phyloP scores from a whole-genome alignment of 1,284 basidiomycete genomes.

The Apiotrichum domesticum region DNA sequence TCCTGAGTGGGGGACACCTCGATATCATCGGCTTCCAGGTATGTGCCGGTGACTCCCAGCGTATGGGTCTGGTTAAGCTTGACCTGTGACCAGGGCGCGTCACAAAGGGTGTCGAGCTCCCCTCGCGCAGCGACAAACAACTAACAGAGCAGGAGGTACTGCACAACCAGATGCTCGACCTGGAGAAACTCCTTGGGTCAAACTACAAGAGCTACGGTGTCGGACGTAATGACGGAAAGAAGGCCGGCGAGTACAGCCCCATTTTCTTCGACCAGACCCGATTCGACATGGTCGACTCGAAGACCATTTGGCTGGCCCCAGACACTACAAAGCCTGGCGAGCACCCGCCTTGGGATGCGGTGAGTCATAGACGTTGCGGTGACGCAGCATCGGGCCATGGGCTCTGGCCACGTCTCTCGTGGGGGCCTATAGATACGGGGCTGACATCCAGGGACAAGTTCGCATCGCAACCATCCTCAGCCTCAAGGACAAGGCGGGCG shows the following conservation, averaged over 20 bases:
- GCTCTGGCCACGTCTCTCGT: background rate
- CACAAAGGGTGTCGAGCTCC: too few species aligned
- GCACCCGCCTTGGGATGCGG: slow-evolving; percentile 44
- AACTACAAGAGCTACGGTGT: slow-evolving; percentile 58
- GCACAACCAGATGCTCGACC: slow-evolving; percentile 57
- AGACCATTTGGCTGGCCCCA: slow-evolving; percentile 39
- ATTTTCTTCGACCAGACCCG: slow-evolving; percentile 56
- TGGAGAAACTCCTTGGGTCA: slow-evolving; percentile 54
- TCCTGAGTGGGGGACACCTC: slow-evolving; percentile 25
- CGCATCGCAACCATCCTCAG: slow-evolving; percentile 42
- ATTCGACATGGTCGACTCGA: slow-evolving; percentile 20
- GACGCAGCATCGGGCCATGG: background rate
- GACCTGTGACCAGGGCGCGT: too few species aligned
- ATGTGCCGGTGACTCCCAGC: too few species aligned
- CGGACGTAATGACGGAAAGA: slow-evolving; percentile 57
- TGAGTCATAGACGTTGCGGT: slow-evolving; percentile 18
- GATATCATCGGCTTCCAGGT: slow-evolving; percentile 48
- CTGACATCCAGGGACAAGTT: slow-evolving; percentile 25
- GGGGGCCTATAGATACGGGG: background rate
- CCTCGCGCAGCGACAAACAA: too few species aligned
- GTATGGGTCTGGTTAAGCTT: too few species aligned
- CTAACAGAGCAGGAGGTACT: slow-evolving; percentile 52
- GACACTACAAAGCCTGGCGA: slow-evolving; percentile 22
- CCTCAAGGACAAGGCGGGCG: slow-evolving; percentile 15
- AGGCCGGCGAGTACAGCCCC: slow-evolving; percentile 58